Conservation (phyloP, 2,329 filamentous ascomycete species). For the Tolypocladium ovalisporum region DNA sequence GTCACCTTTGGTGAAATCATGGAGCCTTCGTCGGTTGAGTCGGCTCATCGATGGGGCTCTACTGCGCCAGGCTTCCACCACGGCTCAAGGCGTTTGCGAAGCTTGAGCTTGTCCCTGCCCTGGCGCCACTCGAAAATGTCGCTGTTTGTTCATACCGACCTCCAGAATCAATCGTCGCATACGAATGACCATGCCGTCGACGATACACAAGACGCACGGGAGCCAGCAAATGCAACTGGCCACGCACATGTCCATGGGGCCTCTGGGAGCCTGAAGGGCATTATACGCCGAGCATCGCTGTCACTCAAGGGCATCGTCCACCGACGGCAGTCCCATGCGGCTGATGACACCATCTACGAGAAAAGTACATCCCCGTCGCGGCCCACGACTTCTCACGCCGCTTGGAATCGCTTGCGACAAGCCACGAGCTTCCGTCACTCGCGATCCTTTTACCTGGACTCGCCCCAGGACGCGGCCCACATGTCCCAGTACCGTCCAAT, state of each 20-base stretch:
- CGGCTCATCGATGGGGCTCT: slow-evolving; percentile 1
- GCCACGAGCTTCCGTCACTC: slow-evolving; percentile 39
- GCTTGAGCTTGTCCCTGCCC: slow-evolving; percentile 37
- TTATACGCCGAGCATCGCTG: slow-evolving; percentile 43
- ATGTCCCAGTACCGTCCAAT: slow-evolving; percentile 17
- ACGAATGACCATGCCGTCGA: slow-evolving; percentile 21
- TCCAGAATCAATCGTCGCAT: slow-evolving; percentile 15
- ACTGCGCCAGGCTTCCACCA: slow-evolving; percentile 12
- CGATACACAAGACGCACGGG: slow-evolving; percentile 15
- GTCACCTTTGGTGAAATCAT: slow-evolving; percentile 30
- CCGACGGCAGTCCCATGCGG: slow-evolving; percentile 31
- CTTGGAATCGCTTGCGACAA: slow-evolving; percentile 41
- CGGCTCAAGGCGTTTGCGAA: slow-evolving; percentile 30
- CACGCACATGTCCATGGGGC: slow-evolving; percentile 14
- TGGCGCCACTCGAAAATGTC: slow-evolving; percentile 38
- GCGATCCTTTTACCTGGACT: slow-evolving; percentile 30
- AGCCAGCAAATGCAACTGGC: slow-evolving; percentile 9
- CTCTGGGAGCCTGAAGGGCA: slow-evolving; percentile 33
- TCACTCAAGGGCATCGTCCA: slow-evolving; percentile 42
- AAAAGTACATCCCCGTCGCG: slow-evolving; percentile 15
- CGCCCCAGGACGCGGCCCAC: slow-evolving; percentile 14
- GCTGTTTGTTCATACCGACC: slow-evolving; percentile 22
- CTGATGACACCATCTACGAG: slow-evolving; percentile 17
- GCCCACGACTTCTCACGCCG: slow-evolving; percentile 36
- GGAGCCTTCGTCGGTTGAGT: background rate